These are phyloP conservation scores for Lasiodiplodia hormozganensis DNA, from an alignment of 2,329 filamentous ascomycete genomes.

Conservation along the genomic window DNA sequence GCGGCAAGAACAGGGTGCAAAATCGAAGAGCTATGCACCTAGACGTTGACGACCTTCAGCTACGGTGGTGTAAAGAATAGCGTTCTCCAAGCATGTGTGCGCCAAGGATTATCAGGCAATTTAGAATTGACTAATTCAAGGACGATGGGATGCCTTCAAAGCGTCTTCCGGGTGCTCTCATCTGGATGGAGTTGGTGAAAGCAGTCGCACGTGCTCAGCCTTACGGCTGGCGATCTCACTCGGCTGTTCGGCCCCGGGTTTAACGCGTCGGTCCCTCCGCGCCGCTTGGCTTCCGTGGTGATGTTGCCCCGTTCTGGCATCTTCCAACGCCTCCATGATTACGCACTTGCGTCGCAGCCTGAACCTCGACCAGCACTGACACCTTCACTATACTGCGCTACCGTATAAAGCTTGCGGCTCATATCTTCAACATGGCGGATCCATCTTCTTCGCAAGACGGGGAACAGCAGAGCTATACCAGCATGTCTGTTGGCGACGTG, in stretches of 20 bases:
- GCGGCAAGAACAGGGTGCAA: neutral
- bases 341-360: constrained; percentile 15
- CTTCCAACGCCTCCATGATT: constrained; percentile 26
- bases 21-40: neutral
- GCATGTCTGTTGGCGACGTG: constrained; percentile 79
- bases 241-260: constrained; percentile 11
- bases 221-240: constrained; percentile 16
- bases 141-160: neutral
- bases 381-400: neutral
- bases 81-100: neutral
- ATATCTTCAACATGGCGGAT: neutral
- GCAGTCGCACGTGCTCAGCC: constrained; percentile 19
- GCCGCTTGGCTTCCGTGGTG: neutral
- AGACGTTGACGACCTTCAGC: neutral
- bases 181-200: neutral
- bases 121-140: neutral
- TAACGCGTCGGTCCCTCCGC: neutral
- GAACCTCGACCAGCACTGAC: neutral
- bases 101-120: neutral
- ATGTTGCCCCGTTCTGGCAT: constrained; percentile 27
- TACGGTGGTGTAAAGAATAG: neutral
- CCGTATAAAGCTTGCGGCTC: constrained; percentile 15
- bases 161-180: neutral
- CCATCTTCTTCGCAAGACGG: constrained; percentile 13
- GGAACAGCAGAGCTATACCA: constrained; percentile 65